A percentile compares a stretch with the other conserved stretches of the same genome.
phyloP scores from a whole-genome alignment of 768 basidiomycete genomes.

The Dacryopinax primogenitus region DNA sequence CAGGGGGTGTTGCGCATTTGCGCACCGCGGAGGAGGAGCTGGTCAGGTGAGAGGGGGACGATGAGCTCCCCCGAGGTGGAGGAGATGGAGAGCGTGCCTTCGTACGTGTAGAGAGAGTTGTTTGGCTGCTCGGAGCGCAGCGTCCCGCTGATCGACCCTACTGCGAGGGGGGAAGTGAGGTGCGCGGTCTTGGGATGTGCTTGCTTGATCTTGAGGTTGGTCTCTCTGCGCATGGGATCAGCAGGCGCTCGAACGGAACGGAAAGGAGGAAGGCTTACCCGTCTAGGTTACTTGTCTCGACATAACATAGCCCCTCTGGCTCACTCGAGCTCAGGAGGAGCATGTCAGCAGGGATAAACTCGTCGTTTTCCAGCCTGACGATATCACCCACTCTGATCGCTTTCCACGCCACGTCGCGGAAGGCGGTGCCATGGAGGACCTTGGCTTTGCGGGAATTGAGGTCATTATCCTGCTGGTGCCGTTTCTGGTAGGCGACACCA shows the following conservation, averaged over 20 bases:
- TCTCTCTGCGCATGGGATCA: slow-evolving; percentile 47
- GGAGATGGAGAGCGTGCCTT: slow-evolving; percentile 48
- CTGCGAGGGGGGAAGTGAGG: slow-evolving; percentile 64
- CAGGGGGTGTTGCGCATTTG: slow-evolving; percentile 93
- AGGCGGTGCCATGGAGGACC: slow-evolving; percentile 51
- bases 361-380: slow-evolving; percentile 77
- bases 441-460: slow-evolving; percentile 74
- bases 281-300: slow-evolving; percentile 95
- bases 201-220: slow-evolving; percentile 98
- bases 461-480: slow-evolving; percentile 87
- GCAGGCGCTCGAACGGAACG: background rate
- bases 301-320: slow-evolving; percentile 93
- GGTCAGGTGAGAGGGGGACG: slow-evolving; percentile 87
- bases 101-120: slow-evolving; percentile 92
- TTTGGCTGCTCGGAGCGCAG: slow-evolving; percentile 94
- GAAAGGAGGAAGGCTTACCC: slow-evolving; percentile 43
- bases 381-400: slow-evolving; percentile 85
- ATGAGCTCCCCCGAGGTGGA: slow-evolving; percentile 47
- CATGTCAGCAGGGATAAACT: slow-evolving; percentile 93
- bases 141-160: slow-evolving; percentile 61
- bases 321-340: slow-evolving; percentile 79
- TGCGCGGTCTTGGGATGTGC: slow-evolving; percentile 67
- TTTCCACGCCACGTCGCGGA: slow-evolving; percentile 72
- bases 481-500: slow-evolving; percentile 44
- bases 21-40: slow-evolving; percentile 84